A percentile compares a stretch with the other conserved stretches of the same genome.
phyloP scores from a whole-genome alignment of 176 grass and related monocot genomes.

The Chloris gayana region DNA sequence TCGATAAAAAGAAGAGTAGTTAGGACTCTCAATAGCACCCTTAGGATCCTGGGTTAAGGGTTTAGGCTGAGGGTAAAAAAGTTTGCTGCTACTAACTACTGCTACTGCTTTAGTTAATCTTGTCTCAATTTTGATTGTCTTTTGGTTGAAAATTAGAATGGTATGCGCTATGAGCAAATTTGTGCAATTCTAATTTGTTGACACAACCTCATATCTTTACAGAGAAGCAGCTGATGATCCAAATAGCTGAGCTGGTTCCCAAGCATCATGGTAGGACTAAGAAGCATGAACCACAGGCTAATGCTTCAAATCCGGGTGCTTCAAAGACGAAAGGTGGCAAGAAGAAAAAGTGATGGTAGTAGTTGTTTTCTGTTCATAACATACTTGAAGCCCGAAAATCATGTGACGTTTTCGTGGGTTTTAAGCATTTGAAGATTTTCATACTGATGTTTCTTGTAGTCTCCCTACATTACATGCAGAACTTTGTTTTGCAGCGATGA shows the following conservation, averaged over 20 bases:
- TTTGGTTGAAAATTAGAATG: neutral
- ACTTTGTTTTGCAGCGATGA: neutral
- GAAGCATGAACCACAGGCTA: constrained; percentile 64
- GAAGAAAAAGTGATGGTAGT: constrained; percentile 70
- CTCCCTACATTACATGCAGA: constrained; percentile 1
- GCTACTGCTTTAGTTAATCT: neutral
- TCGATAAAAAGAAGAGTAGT: too few species aligned
- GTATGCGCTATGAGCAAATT: neutral
- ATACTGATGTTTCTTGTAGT: neutral
- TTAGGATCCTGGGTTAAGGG: too few species aligned
- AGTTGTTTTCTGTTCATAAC: constrained; percentile 25
- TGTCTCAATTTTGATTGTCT: neutral
- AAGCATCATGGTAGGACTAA: constrained; percentile 91
- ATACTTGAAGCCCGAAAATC: constrained; percentile 18
- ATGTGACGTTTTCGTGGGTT: neutral
- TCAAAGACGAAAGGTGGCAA: constrained; percentile 67
- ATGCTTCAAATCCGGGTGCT: constrained; percentile 39
- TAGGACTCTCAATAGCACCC: too few species aligned
- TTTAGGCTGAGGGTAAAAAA: too few species aligned
- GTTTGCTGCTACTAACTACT: neutral
- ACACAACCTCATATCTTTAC: constrained; percentile 20
- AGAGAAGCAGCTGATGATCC: constrained; percentile 90
- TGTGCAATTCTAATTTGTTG: constrained; percentile 23
- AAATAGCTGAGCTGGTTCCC: constrained; percentile 83
- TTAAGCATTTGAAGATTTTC: constrained; percentile 7